These are phyloP conservation scores for Brasilioporus rufonigricans DNA, from an alignment of 768 basidiomycete species.

Conservation along the genomic window DNA sequence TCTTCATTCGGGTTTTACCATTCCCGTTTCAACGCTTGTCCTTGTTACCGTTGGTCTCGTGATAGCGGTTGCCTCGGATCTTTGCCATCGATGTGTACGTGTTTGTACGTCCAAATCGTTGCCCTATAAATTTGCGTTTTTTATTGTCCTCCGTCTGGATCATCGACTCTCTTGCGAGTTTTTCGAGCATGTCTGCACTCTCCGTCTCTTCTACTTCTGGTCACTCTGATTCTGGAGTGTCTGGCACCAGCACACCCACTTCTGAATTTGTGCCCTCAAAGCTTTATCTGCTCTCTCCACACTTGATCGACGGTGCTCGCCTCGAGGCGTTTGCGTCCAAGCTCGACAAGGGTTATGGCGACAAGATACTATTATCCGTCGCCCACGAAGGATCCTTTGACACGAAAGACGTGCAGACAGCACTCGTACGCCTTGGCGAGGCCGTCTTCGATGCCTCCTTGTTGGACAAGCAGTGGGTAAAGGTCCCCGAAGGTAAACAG, in stretches of 20 bases:
- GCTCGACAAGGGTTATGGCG: slow-evolving; percentile 29
- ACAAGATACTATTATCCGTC: slow-evolving; percentile 25
- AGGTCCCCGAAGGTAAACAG: slow-evolving; percentile 24
- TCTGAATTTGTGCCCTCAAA: slow-evolving; percentile 23
- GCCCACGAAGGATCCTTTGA: slow-evolving; percentile 14
- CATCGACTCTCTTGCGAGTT: not conserved
- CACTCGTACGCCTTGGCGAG: slow-evolving; percentile 10
- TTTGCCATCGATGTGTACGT: slow-evolving; percentile 15
- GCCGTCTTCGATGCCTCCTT: slow-evolving; percentile 10
- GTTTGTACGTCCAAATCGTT: slow-evolving; percentile 18
- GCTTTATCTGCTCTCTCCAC: slow-evolving; percentile 25
- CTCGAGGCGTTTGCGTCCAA: slow-evolving; percentile 18
- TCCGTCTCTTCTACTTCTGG: slow-evolving; percentile 14
- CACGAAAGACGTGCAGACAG: slow-evolving; percentile 2
- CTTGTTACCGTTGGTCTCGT: not conserved
- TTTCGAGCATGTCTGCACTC: slow-evolving; percentile 19
- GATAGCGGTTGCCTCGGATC: not conserved
- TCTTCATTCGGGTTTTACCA: slow-evolving; percentile 2
- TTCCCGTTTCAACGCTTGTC: not conserved
- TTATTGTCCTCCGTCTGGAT: not conserved
- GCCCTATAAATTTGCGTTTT: slow-evolving; percentile 26
- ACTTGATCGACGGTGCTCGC: slow-evolving; percentile 6
- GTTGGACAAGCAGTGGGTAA: slow-evolving; percentile 13
- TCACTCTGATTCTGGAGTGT: slow-evolving; percentile 15
- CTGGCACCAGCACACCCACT: slow-evolving; percentile 22